These are phyloP conservation scores for Candida ipomoeae DNA, from an alignment of 805 yeast genomes.

Conservation along the genomic window DNA sequence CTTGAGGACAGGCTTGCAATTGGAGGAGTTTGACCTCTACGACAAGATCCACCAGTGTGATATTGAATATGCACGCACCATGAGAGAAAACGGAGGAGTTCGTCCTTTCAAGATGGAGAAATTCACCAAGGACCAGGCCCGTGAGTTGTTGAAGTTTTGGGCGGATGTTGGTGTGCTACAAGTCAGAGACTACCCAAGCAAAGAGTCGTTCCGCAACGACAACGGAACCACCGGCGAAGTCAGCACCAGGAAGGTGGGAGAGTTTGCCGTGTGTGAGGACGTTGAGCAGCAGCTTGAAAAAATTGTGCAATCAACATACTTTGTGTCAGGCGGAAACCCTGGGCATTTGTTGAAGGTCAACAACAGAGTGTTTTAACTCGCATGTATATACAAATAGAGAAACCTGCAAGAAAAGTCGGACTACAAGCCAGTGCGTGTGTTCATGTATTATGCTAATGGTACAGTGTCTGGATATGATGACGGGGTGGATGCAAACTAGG, in stretches of 20 bases:
- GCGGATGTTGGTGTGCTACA: constrained; percentile 30
- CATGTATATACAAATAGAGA: constrained; percentile 10
- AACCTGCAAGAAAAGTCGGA: not conserved
- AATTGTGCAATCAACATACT: constrained; percentile 26
- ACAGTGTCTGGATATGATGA: constrained; percentile 1
- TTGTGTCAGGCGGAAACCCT: constrained; percentile 40
- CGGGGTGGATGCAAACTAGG: constrained; percentile 33
- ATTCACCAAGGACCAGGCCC: constrained; percentile 29
- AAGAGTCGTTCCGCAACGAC: constrained; percentile 17
- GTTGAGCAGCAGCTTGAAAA: constrained; percentile 25
- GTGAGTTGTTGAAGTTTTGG: constrained; percentile 30
- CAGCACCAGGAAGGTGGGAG: constrained; percentile 13
- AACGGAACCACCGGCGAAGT: constrained; percentile 5
- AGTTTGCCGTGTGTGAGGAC: constrained; percentile 18
- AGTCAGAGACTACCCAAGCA: constrained; percentile 31
- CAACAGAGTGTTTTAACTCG: constrained; percentile 18
- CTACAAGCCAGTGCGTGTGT: not conserved
- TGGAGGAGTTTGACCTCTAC: constrained; percentile 53
- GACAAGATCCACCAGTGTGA: constrained; percentile 48
- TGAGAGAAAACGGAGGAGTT: constrained; percentile 37
- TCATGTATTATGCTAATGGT: constrained; percentile 11
- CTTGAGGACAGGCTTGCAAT: constrained; percentile 55
- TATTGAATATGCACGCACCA: constrained; percentile 45
- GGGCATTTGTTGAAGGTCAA: constrained; percentile 31
- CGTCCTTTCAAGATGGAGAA: constrained; percentile 23